phyloP scores from a whole-genome alignment of 2,329 filamentous ascomycete genomes.

The Pseudocercospora musae region DNA sequence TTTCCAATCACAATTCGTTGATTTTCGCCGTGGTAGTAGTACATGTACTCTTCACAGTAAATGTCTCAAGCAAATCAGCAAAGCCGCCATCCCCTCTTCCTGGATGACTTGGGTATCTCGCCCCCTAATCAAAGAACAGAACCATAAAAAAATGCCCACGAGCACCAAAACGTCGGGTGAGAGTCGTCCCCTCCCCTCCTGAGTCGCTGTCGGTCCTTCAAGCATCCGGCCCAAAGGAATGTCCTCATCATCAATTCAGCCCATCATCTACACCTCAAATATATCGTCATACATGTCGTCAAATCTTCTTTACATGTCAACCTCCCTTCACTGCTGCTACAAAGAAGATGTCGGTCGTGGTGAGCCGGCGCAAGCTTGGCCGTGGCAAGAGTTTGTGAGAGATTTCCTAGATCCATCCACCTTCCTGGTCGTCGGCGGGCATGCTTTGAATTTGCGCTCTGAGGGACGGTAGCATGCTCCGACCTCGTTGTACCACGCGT shows the following conservation, averaged over 20 bases:
- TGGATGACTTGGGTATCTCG: constrained; percentile 6
- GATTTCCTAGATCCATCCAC: constrained; percentile 10
- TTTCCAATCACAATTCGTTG: background rate
- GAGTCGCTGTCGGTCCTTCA: too few relatives aligned
- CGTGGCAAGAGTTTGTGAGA: background rate
- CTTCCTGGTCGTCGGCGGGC: constrained; percentile 10
- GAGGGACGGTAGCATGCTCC: constrained; percentile 9
- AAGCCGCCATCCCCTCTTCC: constrained; percentile 3
- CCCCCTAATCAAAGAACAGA: constrained; percentile 5
- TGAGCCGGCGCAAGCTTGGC: background rate
- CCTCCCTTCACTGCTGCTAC: background rate
- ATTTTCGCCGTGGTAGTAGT: background rate
- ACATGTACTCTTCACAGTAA: background rate
- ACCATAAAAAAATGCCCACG: background rate
- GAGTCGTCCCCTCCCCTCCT: background rate
- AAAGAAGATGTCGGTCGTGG: background rate
- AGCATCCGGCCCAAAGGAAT: too few relatives aligned
- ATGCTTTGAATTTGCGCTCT: constrained; percentile 9
- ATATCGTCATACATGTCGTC: background rate
- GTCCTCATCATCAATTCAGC: background rate
- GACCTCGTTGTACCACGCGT: constrained; percentile 25
- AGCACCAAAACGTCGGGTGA: background rate
- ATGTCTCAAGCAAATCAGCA: background rate
- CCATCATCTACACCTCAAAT: background rate
- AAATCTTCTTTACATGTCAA: background rate